A percentile compares a stretch with the other conserved stretches of the same genome.
Evolutionary conservation across 2,329 filamentous ascomycete species (phyloP).

Genomic region (Chrysosporium keratinophilum): DNA sequence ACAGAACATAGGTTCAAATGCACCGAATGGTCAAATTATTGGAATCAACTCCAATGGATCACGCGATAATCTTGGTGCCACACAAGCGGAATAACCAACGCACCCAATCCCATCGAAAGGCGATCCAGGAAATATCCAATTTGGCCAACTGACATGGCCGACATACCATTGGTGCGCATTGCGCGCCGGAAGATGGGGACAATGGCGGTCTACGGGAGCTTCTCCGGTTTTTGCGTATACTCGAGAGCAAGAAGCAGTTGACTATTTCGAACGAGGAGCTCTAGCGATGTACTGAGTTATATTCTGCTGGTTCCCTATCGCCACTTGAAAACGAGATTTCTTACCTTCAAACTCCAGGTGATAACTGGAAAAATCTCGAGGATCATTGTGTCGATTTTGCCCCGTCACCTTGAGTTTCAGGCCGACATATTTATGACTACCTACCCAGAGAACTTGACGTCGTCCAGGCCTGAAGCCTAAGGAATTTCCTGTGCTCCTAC

Average conservation of each 20-base stretch:
- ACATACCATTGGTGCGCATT: too few relatives aligned
- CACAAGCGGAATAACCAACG: too few relatives aligned
- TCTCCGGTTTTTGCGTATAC: not conserved
- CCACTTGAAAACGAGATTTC: not conserved
- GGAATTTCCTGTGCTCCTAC: not conserved
- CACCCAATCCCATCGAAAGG: too few relatives aligned
- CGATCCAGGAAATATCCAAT: too few relatives aligned
- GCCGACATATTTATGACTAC: not conserved
- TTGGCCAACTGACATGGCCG: too few relatives aligned
- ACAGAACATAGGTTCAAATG: too few relatives aligned
- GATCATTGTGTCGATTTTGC: not conserved
- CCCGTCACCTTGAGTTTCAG: not conserved
- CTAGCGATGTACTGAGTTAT: not conserved
- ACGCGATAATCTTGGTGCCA: too few relatives aligned
- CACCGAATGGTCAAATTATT: too few relatives aligned
- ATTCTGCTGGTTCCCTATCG: not conserved
- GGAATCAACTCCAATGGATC: too few relatives aligned
- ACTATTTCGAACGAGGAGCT: not conserved
- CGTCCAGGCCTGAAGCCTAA: not conserved
- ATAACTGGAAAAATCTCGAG: not conserved
- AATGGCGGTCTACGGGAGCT: too few relatives aligned
- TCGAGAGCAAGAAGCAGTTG: not conserved
- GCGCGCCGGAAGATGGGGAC: not conserved
- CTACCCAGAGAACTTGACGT: slow-evolving; percentile 1
- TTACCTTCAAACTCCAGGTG: not conserved